Evolutionary conservation across 345 rosid genomes (phyloP).

Genomic region (Tarenaya hassleriana): DNA sequence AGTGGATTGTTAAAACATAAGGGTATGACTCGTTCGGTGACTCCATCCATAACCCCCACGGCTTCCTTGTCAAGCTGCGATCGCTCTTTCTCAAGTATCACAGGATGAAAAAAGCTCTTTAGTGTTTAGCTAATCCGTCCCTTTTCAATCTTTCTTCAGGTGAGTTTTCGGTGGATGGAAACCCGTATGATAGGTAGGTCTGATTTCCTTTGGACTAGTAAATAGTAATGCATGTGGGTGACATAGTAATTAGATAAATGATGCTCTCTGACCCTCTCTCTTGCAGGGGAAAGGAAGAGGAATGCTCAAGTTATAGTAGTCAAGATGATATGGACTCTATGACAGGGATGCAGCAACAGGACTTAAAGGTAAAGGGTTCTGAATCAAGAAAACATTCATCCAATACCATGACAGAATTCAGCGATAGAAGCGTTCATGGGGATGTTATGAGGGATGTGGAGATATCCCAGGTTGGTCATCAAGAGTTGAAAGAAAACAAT

Average conservation of each 20-base stretch:
- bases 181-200: constrained; percentile 45
- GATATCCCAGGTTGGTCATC: constrained; percentile 30
- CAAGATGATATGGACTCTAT: constrained; percentile 29
- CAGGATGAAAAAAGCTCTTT: neutral
- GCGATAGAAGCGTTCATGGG: constrained; percentile 20
- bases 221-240: constrained; percentile 3
- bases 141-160: constrained; percentile 36
- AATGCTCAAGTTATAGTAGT: constrained; percentile 30
- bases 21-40: constrained; percentile 24
- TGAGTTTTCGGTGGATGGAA: constrained; percentile 66
- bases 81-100: constrained; percentile 53
- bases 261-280: neutral
- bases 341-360: constrained; percentile 26
- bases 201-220: neutral
- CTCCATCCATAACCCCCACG: constrained; percentile 54
- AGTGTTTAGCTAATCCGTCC: constrained; percentile 16
- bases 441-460: constrained; percentile 38
- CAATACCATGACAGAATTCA: constrained; percentile 27
- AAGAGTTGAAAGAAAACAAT: constrained; percentile 26
- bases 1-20: constrained; percentile 25
- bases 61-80: constrained; percentile 55
- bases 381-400: constrained; percentile 30
- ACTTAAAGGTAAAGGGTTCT: constrained; percentile 26
- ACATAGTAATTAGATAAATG: neutral
- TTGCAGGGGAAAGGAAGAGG: constrained; percentile 54